Percentiles rank a stretch among this genome's conserved stretches.
Evolutionary conservation across 164 flowering plant species (phyloP).

Genomic region (Macadamia integrifolia): DNA sequence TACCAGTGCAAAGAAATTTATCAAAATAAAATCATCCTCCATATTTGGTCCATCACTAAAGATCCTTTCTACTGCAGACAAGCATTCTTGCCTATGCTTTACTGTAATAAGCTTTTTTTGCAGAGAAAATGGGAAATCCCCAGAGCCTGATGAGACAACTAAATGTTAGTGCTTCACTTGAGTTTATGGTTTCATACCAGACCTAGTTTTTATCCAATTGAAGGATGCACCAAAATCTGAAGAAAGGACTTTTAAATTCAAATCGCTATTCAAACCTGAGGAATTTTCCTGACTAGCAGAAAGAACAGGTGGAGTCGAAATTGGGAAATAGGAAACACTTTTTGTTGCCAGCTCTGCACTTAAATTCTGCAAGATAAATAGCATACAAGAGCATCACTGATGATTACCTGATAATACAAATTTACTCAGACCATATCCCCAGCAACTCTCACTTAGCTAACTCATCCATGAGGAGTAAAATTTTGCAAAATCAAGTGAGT

Average conservation of each 20-base stretch:
- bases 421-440: background rate
- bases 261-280: slow-evolving; percentile 26
- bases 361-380: slow-evolving; percentile 41
- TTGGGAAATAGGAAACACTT: slow-evolving; percentile 37
- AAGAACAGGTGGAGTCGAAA: slow-evolving; percentile 78
- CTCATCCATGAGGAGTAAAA: too few relatives aligned
- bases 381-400: background rate
- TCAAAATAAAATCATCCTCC: slow-evolving; percentile 70
- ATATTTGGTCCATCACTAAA: slow-evolving; percentile 46
- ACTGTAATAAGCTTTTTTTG: slow-evolving; percentile 38
- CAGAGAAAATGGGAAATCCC: slow-evolving; percentile 27
- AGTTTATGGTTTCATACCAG: background rate
- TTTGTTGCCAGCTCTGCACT: slow-evolving; percentile 39
- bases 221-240: background rate
- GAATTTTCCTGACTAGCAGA: slow-evolving; percentile 28
- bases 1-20: slow-evolving; percentile 95
- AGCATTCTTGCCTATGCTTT: slow-evolving; percentile 68
- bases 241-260: background rate
- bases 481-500: too few relatives aligned
- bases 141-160: slow-evolving; percentile 27
- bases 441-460: too few relatives aligned
- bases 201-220: background rate
- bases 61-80: slow-evolving; percentile 44
- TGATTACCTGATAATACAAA: background rate
- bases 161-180: background rate